Evolutionary conservation across 2,329 filamentous ascomycete genomes (phyloP).

Genomic region (Didymella pinodella): DNA sequence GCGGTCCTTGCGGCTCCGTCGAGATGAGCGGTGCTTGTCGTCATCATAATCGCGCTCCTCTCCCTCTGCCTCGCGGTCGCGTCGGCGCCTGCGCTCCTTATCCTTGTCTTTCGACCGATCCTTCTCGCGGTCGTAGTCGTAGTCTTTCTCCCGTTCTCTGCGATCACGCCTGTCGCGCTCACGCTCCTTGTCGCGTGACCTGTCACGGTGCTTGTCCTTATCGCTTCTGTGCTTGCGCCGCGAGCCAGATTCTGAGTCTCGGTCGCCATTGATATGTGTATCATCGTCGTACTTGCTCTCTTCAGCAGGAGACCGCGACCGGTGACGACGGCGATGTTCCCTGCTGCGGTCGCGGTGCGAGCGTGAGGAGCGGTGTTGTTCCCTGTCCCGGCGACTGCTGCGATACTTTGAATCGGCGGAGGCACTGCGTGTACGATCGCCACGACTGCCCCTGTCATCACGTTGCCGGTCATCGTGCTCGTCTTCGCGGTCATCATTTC

Average conservation of each 20-base stretch:
- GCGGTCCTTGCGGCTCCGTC: constrained; percentile 54
- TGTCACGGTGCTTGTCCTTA: constrained; percentile 42
- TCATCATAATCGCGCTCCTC: constrained; percentile 51
- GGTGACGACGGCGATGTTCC: constrained; percentile 54
- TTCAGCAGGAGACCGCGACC: constrained; percentile 51
- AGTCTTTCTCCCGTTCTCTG: constrained; percentile 61
- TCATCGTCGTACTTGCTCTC: constrained; percentile 45
- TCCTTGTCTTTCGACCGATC: constrained; percentile 49
- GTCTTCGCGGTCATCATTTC: constrained; percentile 51
- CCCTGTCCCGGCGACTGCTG: constrained; percentile 62
- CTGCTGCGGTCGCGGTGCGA: constrained; percentile 57
- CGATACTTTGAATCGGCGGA: constrained; percentile 69
- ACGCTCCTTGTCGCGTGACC: constrained; percentile 44
- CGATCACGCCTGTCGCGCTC: constrained; percentile 52
- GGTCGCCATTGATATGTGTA: constrained; percentile 39
- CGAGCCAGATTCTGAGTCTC: constrained; percentile 39
- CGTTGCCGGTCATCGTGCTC: constrained; percentile 44
- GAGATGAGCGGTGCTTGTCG: constrained; percentile 52
- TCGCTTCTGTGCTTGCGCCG: constrained; percentile 51
- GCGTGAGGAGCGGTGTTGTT: constrained; percentile 55
- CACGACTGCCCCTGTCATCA: constrained; percentile 60
- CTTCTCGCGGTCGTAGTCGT: constrained; percentile 53
- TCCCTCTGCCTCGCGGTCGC: constrained; percentile 54
- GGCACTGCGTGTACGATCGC: constrained; percentile 68
- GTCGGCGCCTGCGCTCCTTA: constrained; percentile 59